These are phyloP conservation scores for Alternaria solani DNA, from an alignment of 2,329 filamentous ascomycete genomes.

Conservation along the genomic window DNA sequence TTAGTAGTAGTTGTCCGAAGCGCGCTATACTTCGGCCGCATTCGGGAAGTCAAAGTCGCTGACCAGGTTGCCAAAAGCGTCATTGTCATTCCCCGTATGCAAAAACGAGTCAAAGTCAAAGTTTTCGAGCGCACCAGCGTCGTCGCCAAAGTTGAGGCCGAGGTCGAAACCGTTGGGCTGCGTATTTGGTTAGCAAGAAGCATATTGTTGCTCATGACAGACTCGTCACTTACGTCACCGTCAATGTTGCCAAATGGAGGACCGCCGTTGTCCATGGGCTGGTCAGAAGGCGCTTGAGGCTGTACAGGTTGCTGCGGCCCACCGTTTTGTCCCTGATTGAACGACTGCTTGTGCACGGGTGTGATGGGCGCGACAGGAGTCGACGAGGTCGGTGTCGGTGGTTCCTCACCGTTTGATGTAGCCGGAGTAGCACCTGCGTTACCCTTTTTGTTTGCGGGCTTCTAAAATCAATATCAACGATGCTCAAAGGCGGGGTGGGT, in stretches of 20 bases:
- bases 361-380: slow-evolving; percentile 60
- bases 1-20: no score
- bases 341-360: slow-evolving; percentile 53
- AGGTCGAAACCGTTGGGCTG: slow-evolving; percentile 49
- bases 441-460: slow-evolving; percentile 52
- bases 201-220: background rate
- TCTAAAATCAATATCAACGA: slow-evolving; percentile 51
- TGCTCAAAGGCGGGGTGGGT: slow-evolving; percentile 24
- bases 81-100: slow-evolving; percentile 61
- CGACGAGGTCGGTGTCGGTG: slow-evolving; percentile 58
- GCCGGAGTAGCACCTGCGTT: slow-evolving; percentile 53
- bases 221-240: slow-evolving; percentile 42
- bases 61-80: slow-evolving; percentile 45
- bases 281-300: slow-evolving; percentile 43
- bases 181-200: slow-evolving; percentile 18
- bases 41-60: slow-evolving; percentile 48
- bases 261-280: slow-evolving; percentile 46
- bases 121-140: slow-evolving; percentile 70
- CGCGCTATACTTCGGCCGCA: slow-evolving; percentile 35
- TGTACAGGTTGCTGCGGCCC: slow-evolving; percentile 43
- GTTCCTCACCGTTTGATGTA: slow-evolving; percentile 54
- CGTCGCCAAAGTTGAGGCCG: slow-evolving; percentile 57
- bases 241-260: slow-evolving; percentile 53
- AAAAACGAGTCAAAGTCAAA: slow-evolving; percentile 75
- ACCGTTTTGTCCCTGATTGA: slow-evolving; percentile 47